Conservation (phyloP, 148 eudicot species). For the Cornus kousa region DNA sequence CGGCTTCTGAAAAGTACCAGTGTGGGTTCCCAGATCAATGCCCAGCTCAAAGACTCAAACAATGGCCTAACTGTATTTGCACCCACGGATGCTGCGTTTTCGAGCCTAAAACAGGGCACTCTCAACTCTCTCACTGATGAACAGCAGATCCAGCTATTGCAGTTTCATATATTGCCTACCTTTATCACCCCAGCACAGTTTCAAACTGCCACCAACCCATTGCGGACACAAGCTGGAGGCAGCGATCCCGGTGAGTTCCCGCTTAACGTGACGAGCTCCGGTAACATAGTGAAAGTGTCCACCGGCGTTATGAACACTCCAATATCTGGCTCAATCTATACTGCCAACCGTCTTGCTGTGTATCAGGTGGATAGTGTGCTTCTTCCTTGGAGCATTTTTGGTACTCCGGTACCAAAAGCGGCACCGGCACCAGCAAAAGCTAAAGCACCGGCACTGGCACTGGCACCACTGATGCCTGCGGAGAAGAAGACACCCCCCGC, state of each 20-base stretch:
- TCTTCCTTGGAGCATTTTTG: conserved; percentile 20
- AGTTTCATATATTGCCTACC: conserved; percentile 50
- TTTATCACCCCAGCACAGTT: conserved; percentile 38
- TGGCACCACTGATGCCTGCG: conserved; percentile 15
- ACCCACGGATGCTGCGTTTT: conserved; percentile 77
- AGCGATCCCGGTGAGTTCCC: no score
- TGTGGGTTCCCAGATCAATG: conserved; percentile 2
- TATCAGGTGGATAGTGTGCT: no score
- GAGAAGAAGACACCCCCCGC: background rate
- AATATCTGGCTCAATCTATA: no score
- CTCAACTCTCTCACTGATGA: conserved; percentile 75
- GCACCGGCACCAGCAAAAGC: no score
- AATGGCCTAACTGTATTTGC: conserved; percentile 53
- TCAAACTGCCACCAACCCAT: no score
- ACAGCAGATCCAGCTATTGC: conserved; percentile 34
- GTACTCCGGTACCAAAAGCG: conserved; percentile 40
- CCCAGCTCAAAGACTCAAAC: conserved; percentile 12
- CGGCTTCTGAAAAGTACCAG: conserved; percentile 60
- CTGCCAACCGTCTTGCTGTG: no score
- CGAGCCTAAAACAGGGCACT: conserved; percentile 61
- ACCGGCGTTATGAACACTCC: no score
- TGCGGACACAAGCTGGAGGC: no score
- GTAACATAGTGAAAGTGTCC: no score
- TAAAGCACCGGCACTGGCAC: conserved; percentile 19
- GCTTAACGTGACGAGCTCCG: no score